These are phyloP conservation scores for Rubroshorea leprosula DNA, from an alignment of 345 rosid species.

Conservation along the genomic window DNA sequence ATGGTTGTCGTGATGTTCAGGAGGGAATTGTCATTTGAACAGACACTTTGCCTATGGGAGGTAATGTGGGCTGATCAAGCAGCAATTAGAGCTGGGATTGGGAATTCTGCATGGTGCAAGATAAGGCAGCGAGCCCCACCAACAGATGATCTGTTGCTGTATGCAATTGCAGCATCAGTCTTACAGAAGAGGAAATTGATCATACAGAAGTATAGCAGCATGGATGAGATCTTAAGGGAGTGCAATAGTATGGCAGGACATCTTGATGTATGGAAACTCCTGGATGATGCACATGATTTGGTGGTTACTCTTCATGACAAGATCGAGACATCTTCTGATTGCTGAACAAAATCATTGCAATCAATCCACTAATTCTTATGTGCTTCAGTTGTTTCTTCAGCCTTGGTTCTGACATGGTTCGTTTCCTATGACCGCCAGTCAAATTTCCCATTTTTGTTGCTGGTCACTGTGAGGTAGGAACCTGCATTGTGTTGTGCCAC, in stretches of 20 bases:
- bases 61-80: conserved; percentile 99
- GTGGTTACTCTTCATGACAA: conserved; percentile 78
- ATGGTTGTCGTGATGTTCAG: conserved; percentile 95
- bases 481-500: neutral
- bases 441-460: conserved; percentile 1
- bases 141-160: conserved; percentile 78
- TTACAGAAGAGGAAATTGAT: conserved; percentile 85
- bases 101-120: conserved; percentile 81
- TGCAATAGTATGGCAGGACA: conserved; percentile 94
- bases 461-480: conserved; percentile 3
- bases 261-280: conserved; percentile 92
- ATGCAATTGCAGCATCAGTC: conserved; percentile 85
- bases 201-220: conserved; percentile 76
- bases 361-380: conserved; percentile 6
- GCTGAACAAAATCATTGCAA: neutral
- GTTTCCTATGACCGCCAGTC: conserved; percentile 1
- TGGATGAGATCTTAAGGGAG: conserved; percentile 92
- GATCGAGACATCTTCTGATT: conserved; percentile 43
- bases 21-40: conserved; percentile 82
- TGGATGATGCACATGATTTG: conserved; percentile 86
- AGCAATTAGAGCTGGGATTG: conserved; percentile 78
- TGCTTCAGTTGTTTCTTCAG: conserved; percentile 6
- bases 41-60: conserved; percentile 88
- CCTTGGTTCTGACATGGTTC: conserved; percentile 1
- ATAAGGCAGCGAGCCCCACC: conserved; percentile 86